These are phyloP conservation scores for Tuber melanosporum DNA, from an alignment of 495 filamentous ascomycete genomes.

Conservation along the genomic window DNA sequence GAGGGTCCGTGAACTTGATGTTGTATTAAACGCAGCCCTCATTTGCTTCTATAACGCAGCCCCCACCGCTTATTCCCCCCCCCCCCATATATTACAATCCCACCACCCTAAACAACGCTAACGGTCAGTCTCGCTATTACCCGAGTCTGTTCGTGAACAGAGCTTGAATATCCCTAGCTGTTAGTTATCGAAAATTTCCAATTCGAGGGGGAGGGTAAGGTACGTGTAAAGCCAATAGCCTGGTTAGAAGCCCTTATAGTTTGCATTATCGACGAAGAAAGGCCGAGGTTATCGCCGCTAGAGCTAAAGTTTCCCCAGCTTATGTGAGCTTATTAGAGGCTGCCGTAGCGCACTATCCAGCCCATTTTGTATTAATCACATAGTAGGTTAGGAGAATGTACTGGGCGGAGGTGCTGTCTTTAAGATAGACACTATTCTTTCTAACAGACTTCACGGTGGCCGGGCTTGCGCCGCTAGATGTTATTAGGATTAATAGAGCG, in stretches of 20 bases:
- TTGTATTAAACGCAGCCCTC: background rate
- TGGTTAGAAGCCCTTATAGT: constrained; percentile 23
- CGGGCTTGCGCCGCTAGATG: constrained; percentile 46
- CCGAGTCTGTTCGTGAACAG: constrained; percentile 16
- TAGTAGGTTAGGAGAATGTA: background rate
- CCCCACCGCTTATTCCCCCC: background rate
- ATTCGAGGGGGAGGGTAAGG: background rate
- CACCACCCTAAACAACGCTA: background rate
- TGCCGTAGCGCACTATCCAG: background rate
- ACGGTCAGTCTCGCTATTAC: background rate
- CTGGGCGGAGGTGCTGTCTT: constrained; percentile 44
- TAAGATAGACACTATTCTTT: constrained; percentile 48
- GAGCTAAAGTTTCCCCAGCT: constrained; percentile 44
- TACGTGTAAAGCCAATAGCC: constrained; percentile 28
- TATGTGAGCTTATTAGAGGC: constrained; percentile 39
- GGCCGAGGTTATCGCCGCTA: constrained; percentile 16
- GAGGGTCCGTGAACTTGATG: background rate
- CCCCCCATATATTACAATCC: background rate
- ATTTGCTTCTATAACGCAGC: background rate
- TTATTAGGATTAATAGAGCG: constrained; percentile 50
- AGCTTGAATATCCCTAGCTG: constrained; percentile 20
- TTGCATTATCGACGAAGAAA: constrained; percentile 24
- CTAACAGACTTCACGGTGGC: constrained; percentile 50
- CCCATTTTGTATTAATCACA: background rate
- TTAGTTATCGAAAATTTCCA: background rate